A percentile compares a stretch with the other conserved stretches of the same genome.
These are phyloP conservation scores for Medicago lupulina DNA, from an alignment of 306 rosid species.

Conservation along the genomic window DNA sequence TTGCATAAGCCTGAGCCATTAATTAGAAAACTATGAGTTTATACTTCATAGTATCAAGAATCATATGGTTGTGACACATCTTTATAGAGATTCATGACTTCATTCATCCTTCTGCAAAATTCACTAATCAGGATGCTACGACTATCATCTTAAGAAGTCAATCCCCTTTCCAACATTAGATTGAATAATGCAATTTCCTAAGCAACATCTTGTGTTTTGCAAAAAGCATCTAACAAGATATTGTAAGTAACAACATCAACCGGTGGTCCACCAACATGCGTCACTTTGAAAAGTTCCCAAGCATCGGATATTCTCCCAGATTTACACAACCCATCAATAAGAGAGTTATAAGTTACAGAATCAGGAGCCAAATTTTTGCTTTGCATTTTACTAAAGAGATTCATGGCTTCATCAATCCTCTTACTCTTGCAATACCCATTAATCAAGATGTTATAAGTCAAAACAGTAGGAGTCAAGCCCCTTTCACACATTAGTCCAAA, in stretches of 20 bases:
- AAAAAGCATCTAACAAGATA: slow-evolving; percentile 40
- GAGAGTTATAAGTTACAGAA: slow-evolving; percentile 41
- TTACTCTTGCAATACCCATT: slow-evolving; percentile 44
- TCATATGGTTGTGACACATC: not conserved
- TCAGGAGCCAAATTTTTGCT: slow-evolving; percentile 44
- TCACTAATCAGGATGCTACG: slow-evolving; percentile 17
- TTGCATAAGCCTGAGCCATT: slow-evolving; percentile 24
- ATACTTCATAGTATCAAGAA: not conserved
- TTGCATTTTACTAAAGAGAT: slow-evolving; percentile 36
- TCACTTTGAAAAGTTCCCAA: slow-evolving; percentile 44
- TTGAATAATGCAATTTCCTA: slow-evolving; percentile 19
- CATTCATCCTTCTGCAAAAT: slow-evolving; percentile 5
- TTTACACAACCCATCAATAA: slow-evolving; percentile 40
- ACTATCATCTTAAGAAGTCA: not conserved
- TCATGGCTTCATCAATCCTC: slow-evolving; percentile 44
- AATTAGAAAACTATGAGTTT: slow-evolving; percentile 7
- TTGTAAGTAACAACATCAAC: slow-evolving; percentile 37
- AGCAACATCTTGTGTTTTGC: slow-evolving; percentile 27
- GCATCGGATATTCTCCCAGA: slow-evolving; percentile 38
- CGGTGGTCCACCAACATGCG: slow-evolving; percentile 21
- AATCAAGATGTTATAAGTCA: slow-evolving; percentile 42
- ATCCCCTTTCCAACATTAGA: not conserved
- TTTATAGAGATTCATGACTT: slow-evolving; percentile 18
- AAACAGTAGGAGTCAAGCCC: slow-evolving; percentile 40
- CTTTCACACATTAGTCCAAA: slow-evolving; percentile 39